Percentiles rank a stretch among this genome's conserved stretches.
Evolutionary conservation across 2,329 filamentous ascomycete species (phyloP).

Genomic region (Aspergillus brasiliensis): DNA sequence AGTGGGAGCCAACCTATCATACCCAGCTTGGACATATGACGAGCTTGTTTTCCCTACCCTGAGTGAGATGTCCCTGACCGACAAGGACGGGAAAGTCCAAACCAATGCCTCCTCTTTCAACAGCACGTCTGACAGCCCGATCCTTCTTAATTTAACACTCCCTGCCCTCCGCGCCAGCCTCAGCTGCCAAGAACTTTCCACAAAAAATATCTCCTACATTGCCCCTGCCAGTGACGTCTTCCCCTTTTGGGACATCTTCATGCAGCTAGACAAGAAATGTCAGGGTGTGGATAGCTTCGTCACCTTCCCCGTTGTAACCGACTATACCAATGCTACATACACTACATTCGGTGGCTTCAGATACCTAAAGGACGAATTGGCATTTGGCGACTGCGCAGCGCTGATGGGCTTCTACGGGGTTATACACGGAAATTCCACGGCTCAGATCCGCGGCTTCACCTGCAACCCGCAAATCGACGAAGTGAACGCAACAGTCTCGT

Average conservation of each 20-base stretch:
- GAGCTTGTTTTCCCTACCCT: conserved; percentile 29
- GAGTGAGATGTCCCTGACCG: conserved; percentile 18
- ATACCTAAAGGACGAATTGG: not conserved
- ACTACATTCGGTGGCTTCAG: conserved; percentile 4
- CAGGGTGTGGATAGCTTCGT: not conserved
- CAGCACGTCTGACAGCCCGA: not conserved
- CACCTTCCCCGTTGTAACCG: not conserved
- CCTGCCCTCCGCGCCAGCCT: conserved; percentile 7
- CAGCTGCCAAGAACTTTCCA: not conserved
- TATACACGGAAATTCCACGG: conserved; percentile 10
- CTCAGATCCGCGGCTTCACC: conserved; percentile 17
- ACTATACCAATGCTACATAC: not conserved
- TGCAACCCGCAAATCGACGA: conserved; percentile 23
- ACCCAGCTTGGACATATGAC: conserved; percentile 35
- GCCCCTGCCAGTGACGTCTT: not conserved
- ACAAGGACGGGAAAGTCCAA: conserved; percentile 2
- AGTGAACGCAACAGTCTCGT: conserved; percentile 20
- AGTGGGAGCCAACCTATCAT: conserved; percentile 30
- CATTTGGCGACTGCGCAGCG: not conserved
- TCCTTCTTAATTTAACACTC: not conserved
- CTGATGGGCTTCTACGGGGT: conserved; percentile 13
- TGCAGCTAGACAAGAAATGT: not conserved
- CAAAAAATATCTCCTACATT: not conserved
- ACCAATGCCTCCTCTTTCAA: not conserved
- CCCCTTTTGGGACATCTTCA: not conserved